Conservation (phyloP, 2,329 filamentous ascomycete species). For the Diplodia intermedia region DNA sequence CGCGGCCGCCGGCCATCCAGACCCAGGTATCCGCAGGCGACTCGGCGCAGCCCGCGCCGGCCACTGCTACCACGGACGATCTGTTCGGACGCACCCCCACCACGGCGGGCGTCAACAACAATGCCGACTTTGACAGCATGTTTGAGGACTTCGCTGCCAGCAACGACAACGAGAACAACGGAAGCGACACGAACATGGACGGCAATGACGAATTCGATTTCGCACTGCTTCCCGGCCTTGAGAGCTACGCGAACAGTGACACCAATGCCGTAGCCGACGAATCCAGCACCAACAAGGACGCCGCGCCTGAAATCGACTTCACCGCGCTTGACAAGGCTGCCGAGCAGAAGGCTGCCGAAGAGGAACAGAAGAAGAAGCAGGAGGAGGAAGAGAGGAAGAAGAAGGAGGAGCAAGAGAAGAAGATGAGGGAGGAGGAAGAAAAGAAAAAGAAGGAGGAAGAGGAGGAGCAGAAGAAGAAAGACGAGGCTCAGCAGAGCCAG, state of each 20-base stretch:
- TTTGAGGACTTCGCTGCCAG: conserved; percentile 32
- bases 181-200: conserved; percentile 18
- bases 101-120: conserved; percentile 41
- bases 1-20: conserved; percentile 34
- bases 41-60: conserved; percentile 21
- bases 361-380: conserved; percentile 6
- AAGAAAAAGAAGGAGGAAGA: conserved; percentile 9
- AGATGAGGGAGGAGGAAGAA: conserved; percentile 15
- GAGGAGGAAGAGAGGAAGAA: conserved; percentile 11
- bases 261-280: conserved; percentile 40
- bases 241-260: conserved; percentile 49
- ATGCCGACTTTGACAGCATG: conserved; percentile 46
- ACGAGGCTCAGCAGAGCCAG: conserved; percentile 20
- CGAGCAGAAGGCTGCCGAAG: conserved; percentile 16
- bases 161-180: conserved; percentile 24
- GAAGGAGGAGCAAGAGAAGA: conserved; percentile 8
- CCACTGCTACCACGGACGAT: conserved; percentile 37
- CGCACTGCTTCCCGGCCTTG: conserved; percentile 50
- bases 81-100: conserved; percentile 44
- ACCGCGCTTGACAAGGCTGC: conserved; percentile 14
- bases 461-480: conserved; percentile 15
- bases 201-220: conserved; percentile 40
- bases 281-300: background rate
- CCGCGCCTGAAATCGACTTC: conserved; percentile 22
- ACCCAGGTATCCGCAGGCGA: conserved; percentile 33